These are phyloP conservation scores for Meira miltonrushii DNA, from an alignment of 1,284 basidiomycete species.

Conservation along the genomic window DNA sequence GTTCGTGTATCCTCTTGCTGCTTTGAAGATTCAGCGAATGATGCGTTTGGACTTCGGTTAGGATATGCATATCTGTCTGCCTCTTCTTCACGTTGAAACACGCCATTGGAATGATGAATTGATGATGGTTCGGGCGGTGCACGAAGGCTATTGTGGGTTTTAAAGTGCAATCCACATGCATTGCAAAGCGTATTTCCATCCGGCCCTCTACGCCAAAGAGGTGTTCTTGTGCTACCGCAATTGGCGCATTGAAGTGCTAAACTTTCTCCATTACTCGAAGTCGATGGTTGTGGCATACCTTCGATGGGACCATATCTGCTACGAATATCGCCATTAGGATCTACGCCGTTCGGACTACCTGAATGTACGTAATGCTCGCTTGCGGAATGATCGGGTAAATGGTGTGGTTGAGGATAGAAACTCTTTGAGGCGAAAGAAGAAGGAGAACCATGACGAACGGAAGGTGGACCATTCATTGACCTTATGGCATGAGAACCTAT, in stretches of 20 bases:
- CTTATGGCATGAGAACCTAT: too few species aligned
- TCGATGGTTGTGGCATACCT: background rate
- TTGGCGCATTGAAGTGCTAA: slow-evolving; percentile 62
- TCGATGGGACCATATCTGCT: background rate
- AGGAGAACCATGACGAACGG: too few species aligned
- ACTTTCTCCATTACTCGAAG: background rate
- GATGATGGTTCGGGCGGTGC: slow-evolving; percentile 8
- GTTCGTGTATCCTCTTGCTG: background rate
- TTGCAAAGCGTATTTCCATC: slow-evolving; percentile 85
- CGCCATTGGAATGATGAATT: background rate
- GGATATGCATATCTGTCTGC: background rate
- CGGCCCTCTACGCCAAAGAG: slow-evolving; percentile 79
- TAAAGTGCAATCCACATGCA: slow-evolving; percentile 58
- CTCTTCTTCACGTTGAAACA: slow-evolving; percentile 4
- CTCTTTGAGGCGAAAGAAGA: background rate
- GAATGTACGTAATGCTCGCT: background rate
- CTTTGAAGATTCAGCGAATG: background rate
- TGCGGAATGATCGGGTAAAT: background rate
- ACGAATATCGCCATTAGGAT: background rate
- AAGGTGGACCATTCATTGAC: too few species aligned
- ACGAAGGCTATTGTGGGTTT: slow-evolving; percentile 30
- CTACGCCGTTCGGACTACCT: background rate
- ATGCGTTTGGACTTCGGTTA: background rate
- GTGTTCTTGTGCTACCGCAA: slow-evolving; percentile 80
- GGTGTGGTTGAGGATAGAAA: background rate